Evolutionary conservation across 352 stramenopile genomes (phyloP).

Genomic region (Salisapilia sapeloensis): DNA sequence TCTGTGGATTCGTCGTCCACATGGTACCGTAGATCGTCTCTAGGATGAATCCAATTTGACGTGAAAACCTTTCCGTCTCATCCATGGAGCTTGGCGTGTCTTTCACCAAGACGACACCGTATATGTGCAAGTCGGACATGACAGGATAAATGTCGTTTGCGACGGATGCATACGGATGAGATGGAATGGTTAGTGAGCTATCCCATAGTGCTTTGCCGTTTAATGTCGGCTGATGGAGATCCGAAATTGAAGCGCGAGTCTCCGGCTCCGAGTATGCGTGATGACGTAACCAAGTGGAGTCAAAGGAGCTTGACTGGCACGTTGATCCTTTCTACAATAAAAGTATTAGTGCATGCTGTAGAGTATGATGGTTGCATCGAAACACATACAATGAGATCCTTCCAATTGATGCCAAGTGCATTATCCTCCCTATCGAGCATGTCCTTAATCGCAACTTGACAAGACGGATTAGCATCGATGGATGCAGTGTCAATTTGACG

Average conservation of each 20-base stretch:
- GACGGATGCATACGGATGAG: constrained; percentile 17
- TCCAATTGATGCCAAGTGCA: constrained; percentile 36
- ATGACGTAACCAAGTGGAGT: constrained; percentile 53
- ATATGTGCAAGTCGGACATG: constrained; percentile 59
- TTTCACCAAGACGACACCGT: constrained; percentile 48
- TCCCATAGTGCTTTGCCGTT: constrained; percentile 35
- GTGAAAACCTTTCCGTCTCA: constrained; percentile 62
- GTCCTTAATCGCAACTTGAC: constrained; percentile 7
- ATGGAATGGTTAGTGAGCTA: constrained; percentile 19
- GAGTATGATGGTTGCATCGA: constrained; percentile 1
- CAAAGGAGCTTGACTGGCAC: constrained; percentile 44
- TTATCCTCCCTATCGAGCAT: constrained; percentile 14
- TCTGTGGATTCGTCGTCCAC: constrained; percentile 75
- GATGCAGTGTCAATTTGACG: constrained; percentile 62
- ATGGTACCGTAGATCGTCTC: constrained; percentile 83
- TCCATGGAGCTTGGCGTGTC: constrained; percentile 55
- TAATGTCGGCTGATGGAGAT: constrained; percentile 36
- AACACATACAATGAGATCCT: constrained; percentile 24
- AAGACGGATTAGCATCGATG: constrained; percentile 29
- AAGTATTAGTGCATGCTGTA: background rate
- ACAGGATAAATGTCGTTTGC: constrained; percentile 37
- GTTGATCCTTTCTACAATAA: constrained; percentile 17
- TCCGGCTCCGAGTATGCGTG: constrained; percentile 37
- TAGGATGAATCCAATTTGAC: constrained; percentile 67
- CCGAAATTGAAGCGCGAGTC: constrained; percentile 29